These are phyloP conservation scores for Gyrodon lividus DNA, from an alignment of 768 basidiomycete genomes.

Conservation along the genomic window DNA sequence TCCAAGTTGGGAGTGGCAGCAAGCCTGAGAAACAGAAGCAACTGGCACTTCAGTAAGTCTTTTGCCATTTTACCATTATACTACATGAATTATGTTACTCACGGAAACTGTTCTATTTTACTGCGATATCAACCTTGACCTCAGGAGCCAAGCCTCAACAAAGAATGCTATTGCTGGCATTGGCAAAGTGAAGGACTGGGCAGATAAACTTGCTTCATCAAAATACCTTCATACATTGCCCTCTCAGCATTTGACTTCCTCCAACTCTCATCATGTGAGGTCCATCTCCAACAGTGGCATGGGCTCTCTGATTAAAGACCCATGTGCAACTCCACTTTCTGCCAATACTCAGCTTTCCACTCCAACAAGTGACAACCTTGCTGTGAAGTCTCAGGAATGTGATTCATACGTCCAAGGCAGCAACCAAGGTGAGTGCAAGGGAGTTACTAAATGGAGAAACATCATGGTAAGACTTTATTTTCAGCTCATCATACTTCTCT, in stretches of 20 bases:
- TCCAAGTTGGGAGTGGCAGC: too few species aligned
- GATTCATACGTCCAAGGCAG: background rate
- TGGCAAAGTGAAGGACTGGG: too few species aligned
- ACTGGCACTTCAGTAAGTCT: too few species aligned
- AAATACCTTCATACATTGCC: background rate
- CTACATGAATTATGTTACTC: background rate
- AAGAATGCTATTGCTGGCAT: too few species aligned
- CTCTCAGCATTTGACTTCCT: background rate
- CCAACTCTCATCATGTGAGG: background rate
- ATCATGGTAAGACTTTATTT: background rate
- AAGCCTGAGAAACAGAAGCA: too few species aligned
- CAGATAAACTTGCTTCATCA: too few species aligned
- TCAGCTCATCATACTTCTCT: background rate
- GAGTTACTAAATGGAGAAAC: background rate
- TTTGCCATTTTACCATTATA: too few species aligned
- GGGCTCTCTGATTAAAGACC: background rate
- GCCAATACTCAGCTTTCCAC: background rate
- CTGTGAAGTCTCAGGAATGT: background rate
- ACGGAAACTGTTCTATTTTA: conserved; percentile 2
- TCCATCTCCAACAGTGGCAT: background rate
- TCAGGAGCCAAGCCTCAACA: too few species aligned
- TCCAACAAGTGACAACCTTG: background rate
- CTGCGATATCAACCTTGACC: background rate
- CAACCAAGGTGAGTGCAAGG: background rate
- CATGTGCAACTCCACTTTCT: background rate